phyloP scores from a whole-genome alignment of 208 protist genomes.

The Pavlovales sp. region DNA sequence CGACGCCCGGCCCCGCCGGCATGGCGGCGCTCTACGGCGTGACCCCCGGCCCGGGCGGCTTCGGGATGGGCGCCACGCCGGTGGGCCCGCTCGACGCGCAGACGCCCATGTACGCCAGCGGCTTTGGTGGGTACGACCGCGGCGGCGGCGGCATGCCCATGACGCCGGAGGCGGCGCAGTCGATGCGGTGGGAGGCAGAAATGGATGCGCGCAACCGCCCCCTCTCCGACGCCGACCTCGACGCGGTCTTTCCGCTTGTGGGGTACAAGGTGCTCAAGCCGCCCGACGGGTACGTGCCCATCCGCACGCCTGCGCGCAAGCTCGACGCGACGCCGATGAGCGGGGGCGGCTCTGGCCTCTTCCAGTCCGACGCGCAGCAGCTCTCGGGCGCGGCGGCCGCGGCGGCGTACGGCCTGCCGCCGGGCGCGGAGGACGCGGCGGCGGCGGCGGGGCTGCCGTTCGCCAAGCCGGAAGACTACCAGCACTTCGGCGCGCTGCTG shows the following conservation, averaged over 20 bases:
- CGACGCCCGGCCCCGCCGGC: background rate
- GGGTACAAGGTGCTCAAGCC: slow-evolving; percentile 72
- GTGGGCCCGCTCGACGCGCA: slow-evolving; percentile 45
- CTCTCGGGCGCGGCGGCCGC: too few relatives aligned
- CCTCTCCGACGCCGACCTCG: slow-evolving; percentile 79
- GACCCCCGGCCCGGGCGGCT: too few relatives aligned
- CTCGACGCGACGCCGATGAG: slow-evolving; percentile 70
- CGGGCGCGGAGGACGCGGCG: slow-evolving; percentile 25
- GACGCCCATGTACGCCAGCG: slow-evolving; percentile 11
- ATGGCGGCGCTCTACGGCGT: background rate
- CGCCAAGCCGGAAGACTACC: slow-evolving; percentile 91
- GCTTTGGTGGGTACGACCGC: slow-evolving; percentile 11
- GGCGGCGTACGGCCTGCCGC: background rate
- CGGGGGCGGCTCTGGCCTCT: background rate
- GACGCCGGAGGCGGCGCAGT: slow-evolving; percentile 62
- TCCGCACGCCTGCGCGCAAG: slow-evolving; percentile 72
- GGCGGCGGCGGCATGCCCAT: slow-evolving; percentile 19
- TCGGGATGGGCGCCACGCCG: slow-evolving; percentile 22
- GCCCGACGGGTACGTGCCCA: slow-evolving; percentile 71
- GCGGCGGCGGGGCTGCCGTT: slow-evolving; percentile 81
- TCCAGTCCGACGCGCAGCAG: too few relatives aligned
- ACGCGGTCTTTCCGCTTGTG: slow-evolving; percentile 71
- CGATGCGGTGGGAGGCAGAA: slow-evolving; percentile 65
- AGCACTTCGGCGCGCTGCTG: slow-evolving; percentile 89
- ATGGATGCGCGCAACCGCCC: slow-evolving; percentile 76